A percentile compares a stretch with the other conserved stretches of the same genome.
Conservation (phyloP, 768 basidiomycete species). For the Pulveroboletus sp. region DNA sequence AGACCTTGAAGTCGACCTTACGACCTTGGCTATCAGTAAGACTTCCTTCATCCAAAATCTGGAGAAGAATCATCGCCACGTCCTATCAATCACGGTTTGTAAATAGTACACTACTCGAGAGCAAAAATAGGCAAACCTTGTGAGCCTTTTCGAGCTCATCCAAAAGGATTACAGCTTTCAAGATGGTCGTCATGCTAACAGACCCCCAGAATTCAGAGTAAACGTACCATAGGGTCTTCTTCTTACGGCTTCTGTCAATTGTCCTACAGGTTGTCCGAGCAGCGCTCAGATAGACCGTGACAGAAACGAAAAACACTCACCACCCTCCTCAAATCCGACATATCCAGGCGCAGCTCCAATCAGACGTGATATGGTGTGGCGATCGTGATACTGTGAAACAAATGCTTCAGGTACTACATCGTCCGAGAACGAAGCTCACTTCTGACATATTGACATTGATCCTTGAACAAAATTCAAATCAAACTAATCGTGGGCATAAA, state of each 20-base stretch:
- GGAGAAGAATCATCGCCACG: constrained; percentile 84
- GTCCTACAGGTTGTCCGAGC: constrained; percentile 33
- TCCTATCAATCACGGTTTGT: constrained; percentile 40
- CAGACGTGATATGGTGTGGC: constrained; percentile 85
- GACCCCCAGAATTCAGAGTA: background rate
- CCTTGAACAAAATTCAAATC: constrained; percentile 31
- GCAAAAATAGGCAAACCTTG: constrained; percentile 41
- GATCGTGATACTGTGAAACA: constrained; percentile 69
- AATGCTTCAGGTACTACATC: background rate
- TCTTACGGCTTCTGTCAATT: constrained; percentile 62
- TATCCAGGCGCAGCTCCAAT: constrained; percentile 94
- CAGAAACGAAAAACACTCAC: constrained; percentile 32
- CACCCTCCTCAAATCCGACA: constrained; percentile 70
- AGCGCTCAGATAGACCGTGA: background rate
- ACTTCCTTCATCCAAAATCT: constrained; percentile 86
- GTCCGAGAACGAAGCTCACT: constrained; percentile 18
- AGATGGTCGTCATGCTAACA: background rate
- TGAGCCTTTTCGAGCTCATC: constrained; percentile 79
- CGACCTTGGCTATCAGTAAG: constrained; percentile 90
- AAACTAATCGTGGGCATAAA: background rate
- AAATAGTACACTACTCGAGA: background rate
- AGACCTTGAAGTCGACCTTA: constrained; percentile 84
- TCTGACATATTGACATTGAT: constrained; percentile 97
- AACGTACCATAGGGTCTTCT: constrained; percentile 50
- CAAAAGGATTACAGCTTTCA: constrained; percentile 54